phyloP scores from a whole-genome alignment of 2,329 filamentous ascomycete species.

The Intubia oerlemansii region DNA sequence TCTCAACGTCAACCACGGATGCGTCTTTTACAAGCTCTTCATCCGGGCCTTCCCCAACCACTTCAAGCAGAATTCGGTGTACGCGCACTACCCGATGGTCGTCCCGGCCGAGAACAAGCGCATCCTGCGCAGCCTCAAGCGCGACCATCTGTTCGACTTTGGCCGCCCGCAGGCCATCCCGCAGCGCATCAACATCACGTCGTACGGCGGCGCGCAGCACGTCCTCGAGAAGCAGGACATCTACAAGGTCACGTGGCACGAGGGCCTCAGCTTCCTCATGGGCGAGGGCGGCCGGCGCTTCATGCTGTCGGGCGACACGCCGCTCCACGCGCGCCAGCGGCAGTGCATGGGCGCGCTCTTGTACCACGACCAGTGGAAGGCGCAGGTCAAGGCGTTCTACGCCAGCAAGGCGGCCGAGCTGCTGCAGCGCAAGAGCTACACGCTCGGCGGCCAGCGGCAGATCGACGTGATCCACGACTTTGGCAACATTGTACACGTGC shows the following conservation, averaged over 20 bases:
- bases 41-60: constrained; percentile 60
- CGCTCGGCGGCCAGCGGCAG: constrained; percentile 36
- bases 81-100: constrained; percentile 56
- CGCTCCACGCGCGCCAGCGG: constrained; percentile 25
- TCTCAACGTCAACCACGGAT: constrained; percentile 52
- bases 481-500: constrained; percentile 42
- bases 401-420: constrained; percentile 37
- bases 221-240: constrained; percentile 37
- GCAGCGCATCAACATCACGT: constrained; percentile 31
- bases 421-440: constrained; percentile 42
- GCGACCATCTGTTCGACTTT: constrained; percentile 49
- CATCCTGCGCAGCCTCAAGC: constrained; percentile 46
- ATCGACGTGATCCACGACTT: constrained; percentile 53
- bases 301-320: constrained; percentile 31
- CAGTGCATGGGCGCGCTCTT: constrained; percentile 34
- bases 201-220: constrained; percentile 37
- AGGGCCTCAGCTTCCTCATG: constrained; percentile 41
- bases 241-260: constrained; percentile 45
- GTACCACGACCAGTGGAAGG: constrained; percentile 38
- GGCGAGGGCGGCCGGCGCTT: constrained; percentile 29
- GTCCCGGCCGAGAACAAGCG: constrained; percentile 51
- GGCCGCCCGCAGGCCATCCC: constrained; percentile 32
- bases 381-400: constrained; percentile 45
- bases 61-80: constrained; percentile 58
- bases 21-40: constrained; percentile 70